Base-by-base conservation (phyloP, 2,329 filamentous ascomycete species). In the Simplicillium aogashimaense region DNA sequence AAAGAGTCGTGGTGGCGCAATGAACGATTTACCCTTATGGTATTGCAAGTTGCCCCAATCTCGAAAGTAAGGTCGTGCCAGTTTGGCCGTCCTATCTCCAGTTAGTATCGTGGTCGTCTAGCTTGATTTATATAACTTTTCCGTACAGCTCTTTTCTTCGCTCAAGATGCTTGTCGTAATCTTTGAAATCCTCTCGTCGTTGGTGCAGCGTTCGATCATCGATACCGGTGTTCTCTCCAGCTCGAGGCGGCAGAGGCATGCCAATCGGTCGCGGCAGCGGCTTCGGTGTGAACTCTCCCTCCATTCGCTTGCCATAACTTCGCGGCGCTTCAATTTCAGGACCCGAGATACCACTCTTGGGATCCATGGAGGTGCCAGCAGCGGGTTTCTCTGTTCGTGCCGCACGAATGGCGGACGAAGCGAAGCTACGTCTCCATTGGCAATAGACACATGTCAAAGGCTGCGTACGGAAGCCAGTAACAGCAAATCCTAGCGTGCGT, bases 11-110 rank as follows among this genome's bases (percentile, higher is more conserved):
- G 84, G 78, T 30, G 90, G 90, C 15, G 87, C 81, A 38, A 90
- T 68, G 65, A 95, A 98, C 17, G 87, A 87, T 64, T 98, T 98
- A 54, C 92, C 92, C 52, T 88, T 78, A 64, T 92, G 81, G 49
- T 81, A 74, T 39, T 72, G 71, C 61, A 95, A 76, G 63, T 94
- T 92, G 44, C 77, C 78, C 84, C 88, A 95, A 70, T 98, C 90
- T 59, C 88, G 84, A 67, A 95, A 98, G 64, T 98, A 98, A 2
- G 90, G 89, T 43, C 86, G 85, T 15, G 81, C 70, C 55, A 94
- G 81, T 58, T 87, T 79, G 49, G 76, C 73, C 35, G 85, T 85
- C 40, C 82, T 86, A 17, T 9, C 20, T 52, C 16, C 35, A 41
- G 37, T 20, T 16, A 18, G 39, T 17, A 43, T 50, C 39, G 16